phyloP scores from a whole-genome alignment of 2,329 filamentous ascomycete species.

The Arthroderma sp. region DNA sequence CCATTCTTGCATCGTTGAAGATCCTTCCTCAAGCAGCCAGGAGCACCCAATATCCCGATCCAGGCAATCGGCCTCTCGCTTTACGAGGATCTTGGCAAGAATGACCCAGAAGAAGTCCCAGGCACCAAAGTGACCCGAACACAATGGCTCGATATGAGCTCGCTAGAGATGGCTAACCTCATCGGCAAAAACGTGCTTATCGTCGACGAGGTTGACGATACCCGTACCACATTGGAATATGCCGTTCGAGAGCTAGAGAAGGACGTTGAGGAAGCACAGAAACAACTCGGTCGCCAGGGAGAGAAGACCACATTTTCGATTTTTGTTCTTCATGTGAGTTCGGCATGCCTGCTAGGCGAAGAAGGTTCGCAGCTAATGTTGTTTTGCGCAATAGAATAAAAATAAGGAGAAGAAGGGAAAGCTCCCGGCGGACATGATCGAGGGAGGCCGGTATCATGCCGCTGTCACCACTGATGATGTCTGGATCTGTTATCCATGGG shows the following conservation, averaged over 20 bases:
- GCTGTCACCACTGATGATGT: conserved; percentile 81
- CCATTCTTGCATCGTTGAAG: conserved; percentile 18
- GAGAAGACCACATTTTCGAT: conserved; percentile 81
- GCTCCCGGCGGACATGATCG: conserved; percentile 65
- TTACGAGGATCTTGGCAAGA: conserved; percentile 68
- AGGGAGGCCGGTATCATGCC: conserved; percentile 62
- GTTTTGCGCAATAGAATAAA: conserved; percentile 57
- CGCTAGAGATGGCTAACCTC: conserved; percentile 74
- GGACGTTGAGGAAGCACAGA: conserved; percentile 72
- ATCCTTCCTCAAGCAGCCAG: conserved; percentile 86
- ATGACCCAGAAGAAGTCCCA: conserved; percentile 55
- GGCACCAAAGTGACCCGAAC: conserved; percentile 94
- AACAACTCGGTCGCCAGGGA: conserved; percentile 53
- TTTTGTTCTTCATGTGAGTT: conserved; percentile 80
- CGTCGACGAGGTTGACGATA: conserved; percentile 93
- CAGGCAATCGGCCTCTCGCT: conserved; percentile 97
- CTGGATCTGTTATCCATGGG: conserved; percentile 99
- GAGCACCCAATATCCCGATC: conserved; percentile 88
- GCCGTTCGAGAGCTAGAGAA: conserved; percentile 87
- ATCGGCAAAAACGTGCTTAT: conserved; percentile 86
- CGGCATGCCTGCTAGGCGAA: not conserved
- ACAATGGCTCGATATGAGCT: conserved; percentile 89
- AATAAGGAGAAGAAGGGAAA: conserved; percentile 88
- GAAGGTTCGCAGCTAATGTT: not conserved
- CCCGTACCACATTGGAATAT: conserved; percentile 84